Evolutionary conservation across 768 basidiomycete genomes (phyloP), one percentile per base, ranked within the genome.

Genomic region (Tulasnella sp.): DNA sequence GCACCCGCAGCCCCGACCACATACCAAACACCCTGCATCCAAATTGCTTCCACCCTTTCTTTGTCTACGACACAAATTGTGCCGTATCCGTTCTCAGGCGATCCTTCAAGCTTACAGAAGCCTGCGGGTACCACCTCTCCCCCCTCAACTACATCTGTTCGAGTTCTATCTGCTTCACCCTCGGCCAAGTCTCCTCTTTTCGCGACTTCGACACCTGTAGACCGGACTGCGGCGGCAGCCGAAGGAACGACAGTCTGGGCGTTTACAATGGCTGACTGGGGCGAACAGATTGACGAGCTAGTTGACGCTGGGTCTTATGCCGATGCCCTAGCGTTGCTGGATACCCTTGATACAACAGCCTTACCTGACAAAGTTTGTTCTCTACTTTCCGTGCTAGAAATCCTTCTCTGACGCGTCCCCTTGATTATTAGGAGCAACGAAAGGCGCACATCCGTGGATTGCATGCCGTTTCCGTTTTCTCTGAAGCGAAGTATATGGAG

Each of bases 191-290:
- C 92, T 0, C 90, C 89, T 2, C 82, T 89, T 0, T 94, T 90
- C 82, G 85, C 94, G 46, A 84, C 94, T 5, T 92, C 92, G 3
- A 94, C 94, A 0, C 95, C 96, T 0, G 90, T 88, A 2, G 96
- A 97, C 82, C 91, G 91, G 80, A 86, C 90, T 2, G 86, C 90
- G 0, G 90, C 92, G 2, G 85, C 90, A 7, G 85, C 89, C 1
- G 93, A 96, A 83, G 96, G 96, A 2, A 93, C 91, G 81, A 89
- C 90, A 1, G 88, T 98, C 81, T 97, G 96, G 96, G 88, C 88
- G 42, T 87, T 97, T 75, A 82, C 84, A 11, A 92, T 96, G 89
- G 90, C 89, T 82, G 86, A 92, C 0, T 94, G 96, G 93, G 89
- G 90, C 8, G 90, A 92, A 31, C 95, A 97, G 83, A 89, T 98